A percentile compares a stretch with the other conserved stretches of the same genome.
phyloP scores from a whole-genome alignment of 495 filamentous ascomycete genomes.

The Endocarpon pusillum region DNA sequence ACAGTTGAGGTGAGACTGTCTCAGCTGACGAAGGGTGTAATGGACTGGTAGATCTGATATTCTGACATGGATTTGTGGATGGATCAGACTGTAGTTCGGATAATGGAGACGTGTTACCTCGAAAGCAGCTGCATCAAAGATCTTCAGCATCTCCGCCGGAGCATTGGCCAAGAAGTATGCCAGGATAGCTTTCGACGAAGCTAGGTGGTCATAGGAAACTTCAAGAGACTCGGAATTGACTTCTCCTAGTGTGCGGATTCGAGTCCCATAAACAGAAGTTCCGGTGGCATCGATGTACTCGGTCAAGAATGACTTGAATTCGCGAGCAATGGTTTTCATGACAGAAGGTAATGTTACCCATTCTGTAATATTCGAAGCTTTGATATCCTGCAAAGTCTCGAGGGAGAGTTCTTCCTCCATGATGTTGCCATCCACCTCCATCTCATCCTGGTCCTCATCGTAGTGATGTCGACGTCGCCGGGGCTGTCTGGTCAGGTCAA shows the following conservation, averaged over 20 bases:
- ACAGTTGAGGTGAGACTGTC: constrained; percentile 93
- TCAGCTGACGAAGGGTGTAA: constrained; percentile 92
- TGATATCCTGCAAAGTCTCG: constrained; percentile 83
- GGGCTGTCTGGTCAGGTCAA: constrained; percentile 68
- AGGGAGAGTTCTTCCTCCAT: constrained; percentile 90
- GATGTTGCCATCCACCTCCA: constrained; percentile 75
- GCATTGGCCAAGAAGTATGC: constrained; percentile 96
- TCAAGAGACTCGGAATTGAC: constrained; percentile 92
- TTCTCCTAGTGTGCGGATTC: constrained; percentile 85
- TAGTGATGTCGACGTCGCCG: constrained; percentile 69
- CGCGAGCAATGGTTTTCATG: constrained; percentile 78
- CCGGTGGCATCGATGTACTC: constrained; percentile 81
- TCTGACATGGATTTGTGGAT: constrained; percentile 93
- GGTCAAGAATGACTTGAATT: constrained; percentile 95
- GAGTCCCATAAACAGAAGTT: constrained; percentile 82
- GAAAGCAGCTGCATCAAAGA: constrained; percentile 94
- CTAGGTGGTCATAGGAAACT: constrained; percentile 86
- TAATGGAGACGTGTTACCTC: constrained; percentile 91
- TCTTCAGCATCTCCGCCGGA: constrained; percentile 79
- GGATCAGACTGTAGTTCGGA: constrained; percentile 92
- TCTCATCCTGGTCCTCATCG: constrained; percentile 81
- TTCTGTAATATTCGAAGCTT: constrained; percentile 79
- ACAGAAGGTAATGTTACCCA: constrained; percentile 88
- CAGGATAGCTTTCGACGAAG: constrained; percentile 81
- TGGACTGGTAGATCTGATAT: constrained; percentile 87